Evolutionary conservation across 1,284 basidiomycete genomes (phyloP), one percentile per base, ranked within the genome.

Genomic region (Cutaneotrichosporon sp.): DNA sequence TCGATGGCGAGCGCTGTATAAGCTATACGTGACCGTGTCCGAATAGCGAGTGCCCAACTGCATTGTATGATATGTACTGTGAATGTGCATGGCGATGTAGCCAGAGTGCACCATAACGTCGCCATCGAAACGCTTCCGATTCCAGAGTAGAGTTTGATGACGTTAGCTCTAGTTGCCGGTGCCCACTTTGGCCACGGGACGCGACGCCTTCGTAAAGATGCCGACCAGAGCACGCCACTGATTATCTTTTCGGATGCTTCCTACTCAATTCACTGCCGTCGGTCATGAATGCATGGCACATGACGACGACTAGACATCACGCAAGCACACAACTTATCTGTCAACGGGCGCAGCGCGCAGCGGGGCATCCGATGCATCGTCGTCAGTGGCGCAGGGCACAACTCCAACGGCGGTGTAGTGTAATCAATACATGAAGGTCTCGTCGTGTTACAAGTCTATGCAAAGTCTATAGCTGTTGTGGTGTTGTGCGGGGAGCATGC

Each of bases 401-500:
- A 26, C 26, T 26, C 26, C 26, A 36, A 36, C 8, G 10, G 40
- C 11, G 16, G 40, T 13, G 14, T 13, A 46, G n/a, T 46, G 42
- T n/a, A 46, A 46, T 46, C 16, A 46, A 46, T 46, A 46, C 42
- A 46, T 46, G 42, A 46, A 46, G 7, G 42, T 46, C 21, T 30
- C 13, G 10, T 11, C 49, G 30, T 51, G 49, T 51, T 51, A 51
- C 49, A 51, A 51, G 26, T 51, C 22, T 51, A 51, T 46, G 49
- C 22, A 10, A 51, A 30, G 30, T 51, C 21, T 31, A 51, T 51
- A 22, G 49, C 49, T 51, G 49, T 10, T 26, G 22, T 50, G 18
- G 42, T 46, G 42, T 18, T 3, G 10, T 42, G 40, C 14, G 40
- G 40, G 13, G 42, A 46, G 42, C 9, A 46, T 46, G 42, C 22